Base-by-base conservation (phyloP, 305 asterid genomes). In the Fraxinus nigra region DNA sequence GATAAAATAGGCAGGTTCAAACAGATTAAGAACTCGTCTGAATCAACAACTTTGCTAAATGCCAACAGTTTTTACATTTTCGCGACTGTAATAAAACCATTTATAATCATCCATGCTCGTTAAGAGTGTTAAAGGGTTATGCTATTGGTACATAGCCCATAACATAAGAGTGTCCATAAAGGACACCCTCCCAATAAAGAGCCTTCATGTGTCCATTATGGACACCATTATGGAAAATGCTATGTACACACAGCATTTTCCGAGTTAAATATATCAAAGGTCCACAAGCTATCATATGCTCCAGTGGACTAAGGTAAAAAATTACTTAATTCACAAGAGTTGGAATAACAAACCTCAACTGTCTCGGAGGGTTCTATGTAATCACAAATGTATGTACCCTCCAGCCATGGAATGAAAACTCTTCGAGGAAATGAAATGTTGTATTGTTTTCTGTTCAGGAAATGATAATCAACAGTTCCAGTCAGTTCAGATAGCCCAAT, bases 351-450 rank as follows among this genome's bases (percentile, higher is more conserved):
- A 56, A 93, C 98, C 99, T 97, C 97, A 81, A 91, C 72, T 82
- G 95, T 88, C 85, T 97, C 98, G 26, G 92, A 92, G 51, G 97
- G 87, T 86, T 89, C 95, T 79, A 97, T 81, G 84, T 97, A 95
- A 88, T 97, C 99, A 81, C 97, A 97, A 54, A 97, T 91, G 83
- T 91, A 93, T 70, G 91, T 82, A 76, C 92, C 94, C 78, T 88
- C 93, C 83, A 94, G 87, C 98, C 99, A 97, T 28, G 98, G 99
- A 76, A 95, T 86, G 81, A 97, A 92, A 37, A 95, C 97, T 87
- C 98, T 89, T 82, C 95, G 94, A 51, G 99, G 97, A 85, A 95
- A 92, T 78, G 90, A 85, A 80, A 93, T 84, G 79, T 81, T 88
- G 87, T 90, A 87, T 37, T 69, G 83, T 87, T 92, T 91, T 28